Base-by-base conservation (phyloP, 139 green algal species). In the Chlamydomonas sp. region DNA sequence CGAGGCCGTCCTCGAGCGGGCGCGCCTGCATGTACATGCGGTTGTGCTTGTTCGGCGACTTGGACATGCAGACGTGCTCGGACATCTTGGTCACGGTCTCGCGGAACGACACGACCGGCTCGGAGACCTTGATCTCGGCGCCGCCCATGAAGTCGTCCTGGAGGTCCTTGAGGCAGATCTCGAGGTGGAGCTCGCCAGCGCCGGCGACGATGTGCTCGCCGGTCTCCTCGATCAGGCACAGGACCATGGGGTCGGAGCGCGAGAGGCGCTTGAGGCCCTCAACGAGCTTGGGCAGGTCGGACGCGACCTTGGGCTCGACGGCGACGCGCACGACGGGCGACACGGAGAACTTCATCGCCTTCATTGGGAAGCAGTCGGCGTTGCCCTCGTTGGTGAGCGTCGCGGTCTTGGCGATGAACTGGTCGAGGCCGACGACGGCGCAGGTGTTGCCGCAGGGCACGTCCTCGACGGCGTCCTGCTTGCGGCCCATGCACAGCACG, bases 31-130 rank as follows among this genome's bases (percentile, higher is more conserved):
- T 78, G 90, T 99, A 99, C 58, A 99, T 76, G 71, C 94, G 85
- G 90, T 99, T 99, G 89, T 99, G 94, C 94, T 99, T 99, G 92
- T 99, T 98, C 81, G 94, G 92, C 5, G 94, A 98, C 89, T 99
- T 99, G 87, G 83, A 91, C 94, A 99, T 99, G 68, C 94, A 85
- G 2, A 85, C 85, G 84, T 96, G 91, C 82, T 96, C 86, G 29
- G 87, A 95, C 36, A 75, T 83, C 26, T 75, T 79, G 1, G 72
- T 76, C 29, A 99, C 94, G 0, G 94, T 98, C 88, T 99, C 94
- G 61, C 94, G 88, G 90, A 98, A 99, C 10, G 94, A 87, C 75
- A 99, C 94, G 48, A 99, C 94, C 26, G 94, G 94, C 79, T 97
- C 91, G 8, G 91, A 97, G 39, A 99, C 76, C 76, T 77, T 84